Evolutionary conservation across 257 asterid species (phyloP).

Genomic region (Solanum sejunctum): DNA sequence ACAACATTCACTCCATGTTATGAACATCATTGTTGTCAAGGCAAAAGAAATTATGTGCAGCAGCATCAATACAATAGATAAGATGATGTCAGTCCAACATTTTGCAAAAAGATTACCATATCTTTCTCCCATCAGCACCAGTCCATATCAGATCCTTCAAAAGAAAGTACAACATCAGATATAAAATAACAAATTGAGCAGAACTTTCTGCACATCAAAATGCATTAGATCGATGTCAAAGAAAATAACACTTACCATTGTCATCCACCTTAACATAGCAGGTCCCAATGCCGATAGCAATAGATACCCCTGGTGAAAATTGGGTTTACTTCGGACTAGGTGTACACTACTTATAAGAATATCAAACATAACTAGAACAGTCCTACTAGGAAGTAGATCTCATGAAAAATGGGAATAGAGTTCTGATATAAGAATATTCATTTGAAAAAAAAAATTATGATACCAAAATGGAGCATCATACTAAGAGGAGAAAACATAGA

Average conservation of each 20-base stretch:
- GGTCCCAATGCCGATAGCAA: slow-evolving; percentile 22
- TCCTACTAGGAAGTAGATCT: not conserved
- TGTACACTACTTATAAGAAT: not conserved
- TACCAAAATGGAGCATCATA: no score
- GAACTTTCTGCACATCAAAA: not conserved
- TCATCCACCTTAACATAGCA: slow-evolving; percentile 63
- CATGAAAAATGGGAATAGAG: no score
- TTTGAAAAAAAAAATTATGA: no score
- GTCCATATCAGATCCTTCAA: slow-evolving; percentile 75
- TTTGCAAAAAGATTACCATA: slow-evolving; percentile 33
- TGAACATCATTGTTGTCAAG: not conserved
- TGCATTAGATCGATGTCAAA: not conserved
- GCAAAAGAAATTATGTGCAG: not conserved
- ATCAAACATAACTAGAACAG: not conserved
- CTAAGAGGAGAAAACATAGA: no score
- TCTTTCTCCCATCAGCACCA: slow-evolving; percentile 60
- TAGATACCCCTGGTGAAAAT: slow-evolving; percentile 14
- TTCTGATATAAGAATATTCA: no score
- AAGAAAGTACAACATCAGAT: not conserved
- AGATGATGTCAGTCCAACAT: not conserved
- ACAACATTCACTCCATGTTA: not conserved
- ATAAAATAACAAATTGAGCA: not conserved
- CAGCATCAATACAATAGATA: not conserved
- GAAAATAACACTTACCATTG: slow-evolving; percentile 43
- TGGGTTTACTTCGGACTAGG: not conserved